Conservation (phyloP, 2,329 filamentous ascomycete genomes). For the Fonsecaea pedrosoi region DNA sequence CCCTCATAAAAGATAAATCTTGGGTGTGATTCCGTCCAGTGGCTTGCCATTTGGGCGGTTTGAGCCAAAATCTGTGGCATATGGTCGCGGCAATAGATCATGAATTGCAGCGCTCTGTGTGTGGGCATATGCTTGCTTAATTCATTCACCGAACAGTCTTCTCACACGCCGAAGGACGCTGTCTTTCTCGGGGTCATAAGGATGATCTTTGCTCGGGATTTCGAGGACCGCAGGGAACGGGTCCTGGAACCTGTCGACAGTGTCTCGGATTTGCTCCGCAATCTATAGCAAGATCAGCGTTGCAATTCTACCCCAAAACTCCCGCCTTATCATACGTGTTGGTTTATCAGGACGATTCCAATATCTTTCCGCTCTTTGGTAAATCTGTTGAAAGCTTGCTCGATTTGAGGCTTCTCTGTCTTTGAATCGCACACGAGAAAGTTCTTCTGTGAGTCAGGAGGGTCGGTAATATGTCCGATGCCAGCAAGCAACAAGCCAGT, state of each 20-base stretch:
- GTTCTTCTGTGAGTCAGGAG: constrained; percentile 92
- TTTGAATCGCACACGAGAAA: constrained; percentile 96
- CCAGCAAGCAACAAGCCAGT: constrained; percentile 94
- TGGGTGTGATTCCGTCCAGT: neutral
- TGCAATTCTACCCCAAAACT: neutral
- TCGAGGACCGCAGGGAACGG: constrained; percentile 96
- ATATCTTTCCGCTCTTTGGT: constrained; percentile 93
- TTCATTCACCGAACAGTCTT: constrained; percentile 68
- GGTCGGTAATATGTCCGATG: constrained; percentile 90
- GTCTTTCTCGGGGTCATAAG: constrained; percentile 98
- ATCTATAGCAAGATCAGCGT: constrained; percentile 63
- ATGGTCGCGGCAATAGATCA: neutral
- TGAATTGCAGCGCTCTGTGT: neutral
- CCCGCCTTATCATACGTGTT: constrained; percentile 71
- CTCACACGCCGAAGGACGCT: constrained; percentile 90
- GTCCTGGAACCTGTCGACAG: constrained; percentile 88
- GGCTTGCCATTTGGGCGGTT: neutral
- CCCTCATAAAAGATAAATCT: neutral
- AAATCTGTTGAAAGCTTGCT: constrained; percentile 87
- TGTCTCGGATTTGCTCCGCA: constrained; percentile 89
- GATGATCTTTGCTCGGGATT: constrained; percentile 98
- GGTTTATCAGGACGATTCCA: constrained; percentile 94
- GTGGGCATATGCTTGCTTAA: neutral
- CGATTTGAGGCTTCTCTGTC: constrained; percentile 86
- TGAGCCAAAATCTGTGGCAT: neutral